Conservation (phyloP, 2,329 filamentous ascomycete species). For the Talaromyces sp. region DNA sequence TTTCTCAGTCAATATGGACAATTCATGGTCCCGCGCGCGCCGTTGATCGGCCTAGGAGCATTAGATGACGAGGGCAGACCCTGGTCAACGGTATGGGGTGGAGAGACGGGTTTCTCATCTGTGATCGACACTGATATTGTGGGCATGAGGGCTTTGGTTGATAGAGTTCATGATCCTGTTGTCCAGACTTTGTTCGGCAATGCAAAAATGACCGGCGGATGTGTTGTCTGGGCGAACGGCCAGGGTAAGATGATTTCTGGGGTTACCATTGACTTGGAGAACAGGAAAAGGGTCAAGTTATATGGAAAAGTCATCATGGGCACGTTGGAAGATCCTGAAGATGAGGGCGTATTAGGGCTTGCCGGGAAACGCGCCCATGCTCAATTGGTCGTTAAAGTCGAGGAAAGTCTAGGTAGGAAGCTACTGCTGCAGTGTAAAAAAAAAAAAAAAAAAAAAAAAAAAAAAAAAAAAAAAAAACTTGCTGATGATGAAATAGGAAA, state of each 20-base stretch:
- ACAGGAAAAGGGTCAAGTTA: conserved; percentile 69
- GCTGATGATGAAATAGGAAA: conserved; percentile 53
- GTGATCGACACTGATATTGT: conserved; percentile 61
- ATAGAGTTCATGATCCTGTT: conserved; percentile 65
- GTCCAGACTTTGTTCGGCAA: conserved; percentile 57
- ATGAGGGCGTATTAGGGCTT: conserved; percentile 20
- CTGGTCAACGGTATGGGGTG: conserved; percentile 79
- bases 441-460: conserved; percentile 21
- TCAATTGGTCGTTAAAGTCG: conserved; percentile 64
- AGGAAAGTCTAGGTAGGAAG: conserved; percentile 60
- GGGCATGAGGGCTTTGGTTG: conserved; percentile 60
- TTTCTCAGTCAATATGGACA: conserved; percentile 12
- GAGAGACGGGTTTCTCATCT: conserved; percentile 63
- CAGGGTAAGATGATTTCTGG: conserved; percentile 55
- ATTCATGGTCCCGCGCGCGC: conserved; percentile 26
- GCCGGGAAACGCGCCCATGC: conserved; percentile 34
- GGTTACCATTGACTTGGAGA: conserved; percentile 61
- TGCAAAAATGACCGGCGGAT: conserved; percentile 39
- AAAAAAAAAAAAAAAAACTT: conserved; percentile 17
- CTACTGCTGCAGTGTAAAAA: background rate
- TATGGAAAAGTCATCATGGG: conserved; percentile 67
- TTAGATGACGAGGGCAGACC: conserved; percentile 62
- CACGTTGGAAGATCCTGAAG: conserved; percentile 41
- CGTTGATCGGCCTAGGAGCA: conserved; percentile 69
- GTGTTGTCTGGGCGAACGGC: conserved; percentile 41